phyloP scores from a whole-genome alignment of 345 rosid species.

The Erodium maritimum region DNA sequence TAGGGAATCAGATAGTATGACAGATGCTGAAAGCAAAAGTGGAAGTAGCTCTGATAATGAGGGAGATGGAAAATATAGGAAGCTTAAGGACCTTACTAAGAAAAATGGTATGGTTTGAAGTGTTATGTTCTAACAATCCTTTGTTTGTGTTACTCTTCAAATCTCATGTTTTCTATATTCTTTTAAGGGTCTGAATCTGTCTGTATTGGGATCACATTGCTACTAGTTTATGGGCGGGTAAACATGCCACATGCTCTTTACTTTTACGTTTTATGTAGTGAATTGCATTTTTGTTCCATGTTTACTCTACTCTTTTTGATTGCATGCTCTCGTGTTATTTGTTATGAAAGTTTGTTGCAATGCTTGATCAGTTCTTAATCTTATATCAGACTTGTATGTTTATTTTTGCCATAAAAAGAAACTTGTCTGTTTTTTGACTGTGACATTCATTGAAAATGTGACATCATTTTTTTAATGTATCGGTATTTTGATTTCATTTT shows the following conservation, averaged over 20 bases:
- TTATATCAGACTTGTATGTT: no score
- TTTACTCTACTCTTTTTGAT: neutral
- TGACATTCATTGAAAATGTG: no score
- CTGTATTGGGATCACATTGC: neutral
- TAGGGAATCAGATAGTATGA: constrained; percentile 51
- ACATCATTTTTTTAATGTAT: no score
- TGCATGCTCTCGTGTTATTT: neutral
- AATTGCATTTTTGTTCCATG: neutral
- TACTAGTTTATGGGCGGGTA: neutral
- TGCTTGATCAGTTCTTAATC: neutral
- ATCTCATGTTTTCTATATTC: neutral
- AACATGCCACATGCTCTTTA: neutral
- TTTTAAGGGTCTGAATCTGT: neutral
- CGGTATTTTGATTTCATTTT: neutral
- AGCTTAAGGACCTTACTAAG: constrained; percentile 24
- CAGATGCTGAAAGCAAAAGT: constrained; percentile 41
- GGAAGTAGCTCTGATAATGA: constrained; percentile 32
- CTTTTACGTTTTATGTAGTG: neutral
- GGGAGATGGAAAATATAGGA: constrained; percentile 31
- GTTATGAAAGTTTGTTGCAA: neutral
- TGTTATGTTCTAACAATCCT: neutral
- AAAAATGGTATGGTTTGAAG: constrained; percentile 36
- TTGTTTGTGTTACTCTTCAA: neutral
- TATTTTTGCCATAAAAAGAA: neutral
- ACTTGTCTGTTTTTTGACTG: neutral